Evolutionary conservation across 2,329 filamentous ascomycete genomes (phyloP).

Genomic region (Teratosphaeria zuluensis): DNA sequence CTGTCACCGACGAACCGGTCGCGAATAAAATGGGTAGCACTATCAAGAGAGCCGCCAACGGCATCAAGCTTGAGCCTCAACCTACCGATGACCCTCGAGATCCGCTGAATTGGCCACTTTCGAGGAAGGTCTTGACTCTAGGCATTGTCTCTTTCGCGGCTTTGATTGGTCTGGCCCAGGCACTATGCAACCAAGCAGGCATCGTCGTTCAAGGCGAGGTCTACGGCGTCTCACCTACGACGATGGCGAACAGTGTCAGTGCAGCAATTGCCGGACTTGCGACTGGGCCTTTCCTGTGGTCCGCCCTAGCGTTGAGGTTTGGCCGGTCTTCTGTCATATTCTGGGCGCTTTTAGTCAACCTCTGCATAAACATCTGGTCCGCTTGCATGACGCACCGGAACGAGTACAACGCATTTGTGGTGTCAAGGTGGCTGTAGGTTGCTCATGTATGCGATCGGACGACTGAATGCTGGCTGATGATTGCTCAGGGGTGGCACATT

Average conservation of each 20-base stretch:
- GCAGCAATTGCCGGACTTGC: not conserved
- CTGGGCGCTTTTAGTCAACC: not conserved
- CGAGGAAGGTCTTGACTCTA: not conserved
- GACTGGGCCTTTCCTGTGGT: not conserved
- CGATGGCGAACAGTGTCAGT: not conserved
- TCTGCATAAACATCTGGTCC: slow-evolving; percentile 1
- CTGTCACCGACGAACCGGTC: not conserved
- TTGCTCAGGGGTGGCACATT: slow-evolving; percentile 22
- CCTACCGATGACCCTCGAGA: slow-evolving; percentile 1
- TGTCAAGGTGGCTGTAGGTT: not conserved
- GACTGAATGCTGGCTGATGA: not conserved
- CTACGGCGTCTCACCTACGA: not conserved
- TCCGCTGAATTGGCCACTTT: not conserved
- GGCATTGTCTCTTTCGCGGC: not conserved
- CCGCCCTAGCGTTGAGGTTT: not conserved
- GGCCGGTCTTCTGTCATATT: slow-evolving; percentile 1
- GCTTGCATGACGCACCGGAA: slow-evolving; percentile 11
- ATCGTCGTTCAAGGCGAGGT: not conserved
- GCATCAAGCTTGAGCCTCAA: slow-evolving; percentile 1
- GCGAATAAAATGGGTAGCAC: not conserved
- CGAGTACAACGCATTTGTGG: slow-evolving; percentile 2
- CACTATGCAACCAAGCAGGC: not conserved
- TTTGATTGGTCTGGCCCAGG: not conserved
- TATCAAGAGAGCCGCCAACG: not conserved
- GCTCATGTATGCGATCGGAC: not conserved